phyloP scores from a whole-genome alignment of 768 basidiomycete species.

The Floccularia luteovirens region DNA sequence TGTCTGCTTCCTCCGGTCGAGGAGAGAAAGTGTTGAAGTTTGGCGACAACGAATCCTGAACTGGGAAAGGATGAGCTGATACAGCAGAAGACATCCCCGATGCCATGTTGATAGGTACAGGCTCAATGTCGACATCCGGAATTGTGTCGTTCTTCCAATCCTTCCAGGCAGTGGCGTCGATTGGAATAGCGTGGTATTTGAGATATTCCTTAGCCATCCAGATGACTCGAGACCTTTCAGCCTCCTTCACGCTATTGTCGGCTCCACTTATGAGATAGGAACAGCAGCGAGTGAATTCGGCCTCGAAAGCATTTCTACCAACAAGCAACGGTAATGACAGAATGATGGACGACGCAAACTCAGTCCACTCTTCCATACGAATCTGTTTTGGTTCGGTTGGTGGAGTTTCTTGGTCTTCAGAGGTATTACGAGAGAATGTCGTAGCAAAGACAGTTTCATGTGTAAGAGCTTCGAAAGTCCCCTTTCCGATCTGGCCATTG shows the following conservation, averaged over 20 bases:
- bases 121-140: constrained; percentile 27
- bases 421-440: constrained; percentile 19
- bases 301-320: constrained; percentile 51
- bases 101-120: constrained; percentile 10
- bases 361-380: constrained; percentile 41
- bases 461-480: constrained; percentile 70
- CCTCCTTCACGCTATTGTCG: constrained; percentile 28
- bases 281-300: constrained; percentile 63
- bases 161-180: constrained; percentile 47
- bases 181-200: constrained; percentile 45
- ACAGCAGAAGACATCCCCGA: constrained; percentile 30
- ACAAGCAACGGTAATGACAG: constrained; percentile 53
- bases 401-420: constrained; percentile 9
- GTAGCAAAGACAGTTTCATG: constrained; percentile 82
- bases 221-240: constrained; percentile 35
- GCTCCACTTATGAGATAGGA: constrained; percentile 57
- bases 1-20: constrained; percentile 34
- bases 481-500: constrained; percentile 42
- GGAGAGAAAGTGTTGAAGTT: constrained; percentile 47
- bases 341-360: constrained; percentile 55
- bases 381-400: constrained; percentile 7
- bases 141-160: constrained; percentile 47
- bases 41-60: constrained; percentile 28
- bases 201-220: constrained; percentile 69
- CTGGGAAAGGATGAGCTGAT: constrained; percentile 48